Base-by-base conservation (phyloP, 345 rosid genomes). In the Luvunga scandens region DNA sequence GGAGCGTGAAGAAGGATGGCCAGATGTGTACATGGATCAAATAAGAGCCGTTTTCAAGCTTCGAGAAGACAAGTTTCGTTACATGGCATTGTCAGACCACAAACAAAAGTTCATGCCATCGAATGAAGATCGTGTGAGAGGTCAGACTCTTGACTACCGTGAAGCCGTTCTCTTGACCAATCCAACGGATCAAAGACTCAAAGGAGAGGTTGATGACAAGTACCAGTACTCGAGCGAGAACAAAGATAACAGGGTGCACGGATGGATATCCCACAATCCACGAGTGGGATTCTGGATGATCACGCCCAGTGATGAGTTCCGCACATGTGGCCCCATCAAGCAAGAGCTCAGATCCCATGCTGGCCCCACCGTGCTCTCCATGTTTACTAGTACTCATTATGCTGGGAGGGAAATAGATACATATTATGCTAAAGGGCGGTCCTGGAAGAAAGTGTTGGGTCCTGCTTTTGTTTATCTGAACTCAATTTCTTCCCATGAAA, bases 181-280 rank as follows among this genome's bases (percentile, higher is more conserved):
- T 36, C 94, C 99, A 53, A 16, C 18, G n/a, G 80, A 91, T 34
- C 84, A 89, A 19, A 70, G 69, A 60, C 73, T 92, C 53, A 86
- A 78, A 82, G 97, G 96, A 75, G 92, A 91, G 95, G 98, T 94
- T 71, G 97, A 95, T 42, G 99, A 95, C 84, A 92, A 92, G 86
- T 93, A 93, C 74, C 91, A 90, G 74, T 93, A 90, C 78, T 90
- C 98, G 6, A 30, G 73, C 21, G 94, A 92, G 69, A 76, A 83
- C 81, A 81, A 77, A 56, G 88, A 92, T 53, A 88, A 87, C 73
- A 90, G 72, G 78, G 87, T 93, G 38, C 97, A 93, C 39, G 97
- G 98, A 7, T 94, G 97, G 98, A 90, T 91, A 18, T 84, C 89
- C 1, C n/a, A 73, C 5, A 76, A 89, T 1, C 85, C 79, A 30